These are phyloP conservation scores for Amanita phalloides DNA, from an alignment of 768 basidiomycete genomes.

Conservation along the genomic window DNA sequence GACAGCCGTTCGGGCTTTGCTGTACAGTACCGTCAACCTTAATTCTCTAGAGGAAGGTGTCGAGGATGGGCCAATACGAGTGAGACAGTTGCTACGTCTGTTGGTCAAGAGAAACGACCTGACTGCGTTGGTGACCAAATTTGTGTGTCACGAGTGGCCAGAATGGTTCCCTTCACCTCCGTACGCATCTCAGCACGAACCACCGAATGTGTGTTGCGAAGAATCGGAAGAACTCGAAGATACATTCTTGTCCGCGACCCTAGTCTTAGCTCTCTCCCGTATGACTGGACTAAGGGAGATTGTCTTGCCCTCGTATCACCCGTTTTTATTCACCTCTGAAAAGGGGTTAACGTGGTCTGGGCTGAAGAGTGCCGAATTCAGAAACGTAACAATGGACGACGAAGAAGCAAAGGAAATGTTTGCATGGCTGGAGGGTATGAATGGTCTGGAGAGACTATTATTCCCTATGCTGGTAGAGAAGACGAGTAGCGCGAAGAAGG, in stretches of 20 bases:
- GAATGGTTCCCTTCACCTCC: constrained; percentile 20
- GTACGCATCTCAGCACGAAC: constrained; percentile 1
- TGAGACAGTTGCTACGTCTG: background rate
- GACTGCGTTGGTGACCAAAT: constrained; percentile 26
- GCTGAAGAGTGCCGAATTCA: constrained; percentile 26
- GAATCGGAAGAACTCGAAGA: constrained; percentile 8
- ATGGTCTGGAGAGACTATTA: constrained; percentile 25
- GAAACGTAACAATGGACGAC: constrained; percentile 19
- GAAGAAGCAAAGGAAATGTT: constrained; percentile 24
- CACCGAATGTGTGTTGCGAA: background rate
- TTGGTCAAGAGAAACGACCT: constrained; percentile 16
- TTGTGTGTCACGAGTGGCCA: constrained; percentile 34
- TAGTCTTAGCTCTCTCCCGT: constrained; percentile 31
- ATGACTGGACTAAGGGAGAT: constrained; percentile 33
- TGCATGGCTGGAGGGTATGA: constrained; percentile 32
- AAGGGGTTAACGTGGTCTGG: background rate
- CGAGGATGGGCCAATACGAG: background rate
- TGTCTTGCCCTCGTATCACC: constrained; percentile 31
- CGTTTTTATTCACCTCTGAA: constrained; percentile 22
- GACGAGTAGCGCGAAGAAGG: constrained; percentile 3
- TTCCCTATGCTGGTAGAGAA: constrained; percentile 28
- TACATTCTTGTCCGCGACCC: constrained; percentile 26
- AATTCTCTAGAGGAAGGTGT: background rate
- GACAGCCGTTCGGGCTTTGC: background rate
- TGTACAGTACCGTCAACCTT: background rate